Conservation (phyloP, 164 flowering plant genomes). For the Buxus sempervirens region DNA sequence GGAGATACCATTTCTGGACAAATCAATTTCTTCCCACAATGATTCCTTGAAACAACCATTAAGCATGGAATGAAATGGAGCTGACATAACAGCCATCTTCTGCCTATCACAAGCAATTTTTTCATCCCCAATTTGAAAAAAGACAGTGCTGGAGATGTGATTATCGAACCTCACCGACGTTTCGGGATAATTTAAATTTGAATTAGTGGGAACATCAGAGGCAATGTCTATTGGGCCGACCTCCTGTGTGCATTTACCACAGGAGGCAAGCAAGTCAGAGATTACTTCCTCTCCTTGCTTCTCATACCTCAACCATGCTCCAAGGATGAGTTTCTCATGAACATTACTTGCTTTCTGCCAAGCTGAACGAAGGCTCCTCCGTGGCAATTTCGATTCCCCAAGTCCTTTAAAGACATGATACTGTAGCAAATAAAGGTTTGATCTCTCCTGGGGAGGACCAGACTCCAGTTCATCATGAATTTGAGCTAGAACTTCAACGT, state of each 20-base stretch:
- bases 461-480: slow-evolving; percentile 94
- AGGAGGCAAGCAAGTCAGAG: slow-evolving; percentile 71
- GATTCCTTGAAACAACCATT: slow-evolving; percentile 88
- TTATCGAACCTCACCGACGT: slow-evolving; percentile 17
- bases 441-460: slow-evolving; percentile 54
- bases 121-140: slow-evolving; percentile 63
- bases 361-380: slow-evolving; percentile 80
- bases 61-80: slow-evolving; percentile 92
- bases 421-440: slow-evolving; percentile 76
- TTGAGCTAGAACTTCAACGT: slow-evolving; percentile 90
- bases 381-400: slow-evolving; percentile 76
- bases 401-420: slow-evolving; percentile 92
- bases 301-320: slow-evolving; percentile 94
- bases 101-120: slow-evolving; percentile 69
- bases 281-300: slow-evolving; percentile 82
- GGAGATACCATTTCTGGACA: slow-evolving; percentile 78
- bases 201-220: slow-evolving; percentile 40
- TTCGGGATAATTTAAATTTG: slow-evolving; percentile 18
- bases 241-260: slow-evolving; percentile 67
- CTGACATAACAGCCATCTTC: slow-evolving; percentile 68
- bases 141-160: slow-evolving; percentile 31
- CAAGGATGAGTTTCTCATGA: slow-evolving; percentile 78
- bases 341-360: slow-evolving; percentile 67
- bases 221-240: slow-evolving; percentile 64
- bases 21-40: slow-evolving; percentile 60